phyloP scores from a whole-genome alignment of 2,329 filamentous ascomycete species.

The Neocatenulostroma microsporum region DNA sequence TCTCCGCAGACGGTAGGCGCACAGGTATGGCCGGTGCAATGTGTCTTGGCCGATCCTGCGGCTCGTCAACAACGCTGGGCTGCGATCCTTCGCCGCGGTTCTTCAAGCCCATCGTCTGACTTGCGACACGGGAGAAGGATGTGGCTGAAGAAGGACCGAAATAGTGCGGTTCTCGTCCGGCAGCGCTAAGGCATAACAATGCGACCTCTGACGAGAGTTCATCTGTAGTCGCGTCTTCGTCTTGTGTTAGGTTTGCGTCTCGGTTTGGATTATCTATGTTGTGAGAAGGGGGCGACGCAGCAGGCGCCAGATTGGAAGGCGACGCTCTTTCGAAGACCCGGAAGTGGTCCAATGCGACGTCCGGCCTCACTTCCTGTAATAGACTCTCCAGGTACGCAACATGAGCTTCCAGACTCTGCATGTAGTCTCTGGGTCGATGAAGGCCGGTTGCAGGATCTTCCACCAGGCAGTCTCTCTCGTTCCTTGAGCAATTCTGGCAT shows the following conservation, averaged over 20 bases:
- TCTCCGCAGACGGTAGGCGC: not conserved
- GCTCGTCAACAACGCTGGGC: no score
- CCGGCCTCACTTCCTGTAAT: constrained; percentile 23
- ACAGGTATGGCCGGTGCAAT: no score
- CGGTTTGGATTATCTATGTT: not conserved
- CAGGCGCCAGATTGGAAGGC: not conserved
- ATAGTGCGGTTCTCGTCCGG: constrained; percentile 32
- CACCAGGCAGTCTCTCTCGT: constrained; percentile 27
- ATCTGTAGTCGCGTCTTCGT: constrained; percentile 6
- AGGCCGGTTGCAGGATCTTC: constrained; percentile 32
- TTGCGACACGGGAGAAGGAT: constrained; percentile 27
- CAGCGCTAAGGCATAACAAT: constrained; percentile 26
- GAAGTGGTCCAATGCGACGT: constrained; percentile 21
- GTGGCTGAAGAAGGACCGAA: constrained; percentile 33
- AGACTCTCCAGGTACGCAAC: constrained; percentile 27
- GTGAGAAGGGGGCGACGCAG: not conserved
- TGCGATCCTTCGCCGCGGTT: not conserved
- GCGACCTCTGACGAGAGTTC: constrained; percentile 27
- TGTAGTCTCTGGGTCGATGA: constrained; percentile 29
- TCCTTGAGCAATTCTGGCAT: constrained; percentile 24
- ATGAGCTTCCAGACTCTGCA: constrained; percentile 25
- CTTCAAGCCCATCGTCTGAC: constrained; percentile 18
- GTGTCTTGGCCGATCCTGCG: no score
- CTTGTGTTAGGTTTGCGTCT: not conserved
- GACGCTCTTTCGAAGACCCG: not conserved